A percentile compares a stretch with the other conserved stretches of the same genome.
Conservation (phyloP, 2,329 filamentous ascomycete genomes). For the Davidsoniella virescens region DNA sequence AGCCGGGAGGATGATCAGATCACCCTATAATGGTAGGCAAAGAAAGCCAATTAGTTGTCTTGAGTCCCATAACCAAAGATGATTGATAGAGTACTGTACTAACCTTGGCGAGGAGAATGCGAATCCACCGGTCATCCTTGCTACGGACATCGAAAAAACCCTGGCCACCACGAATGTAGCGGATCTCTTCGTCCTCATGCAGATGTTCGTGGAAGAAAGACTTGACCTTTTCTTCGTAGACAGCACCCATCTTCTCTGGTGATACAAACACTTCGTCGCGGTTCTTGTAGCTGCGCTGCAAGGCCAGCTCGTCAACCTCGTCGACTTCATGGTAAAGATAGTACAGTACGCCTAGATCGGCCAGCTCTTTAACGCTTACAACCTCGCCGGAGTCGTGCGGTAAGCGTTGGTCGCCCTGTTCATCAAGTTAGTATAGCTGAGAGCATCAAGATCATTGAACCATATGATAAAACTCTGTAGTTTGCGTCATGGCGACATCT, state of each 20-base stretch:
- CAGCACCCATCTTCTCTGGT: slow-evolving; percentile 64
- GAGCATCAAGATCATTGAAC: background rate
- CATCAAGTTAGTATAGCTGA: slow-evolving; percentile 9
- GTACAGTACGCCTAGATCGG: slow-evolving; percentile 66
- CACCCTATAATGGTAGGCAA: slow-evolving; percentile 28
- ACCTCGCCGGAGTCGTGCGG: slow-evolving; percentile 70
- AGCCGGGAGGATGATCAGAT: slow-evolving; percentile 82
- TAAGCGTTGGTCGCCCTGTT: slow-evolving; percentile 78
- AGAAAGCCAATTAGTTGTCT: background rate
- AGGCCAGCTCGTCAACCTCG: slow-evolving; percentile 58
- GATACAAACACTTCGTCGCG: slow-evolving; percentile 86
- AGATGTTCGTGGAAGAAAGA: slow-evolving; percentile 89
- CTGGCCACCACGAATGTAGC: slow-evolving; percentile 75
- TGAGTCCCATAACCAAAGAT: background rate
- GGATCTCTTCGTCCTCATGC: slow-evolving; percentile 96
- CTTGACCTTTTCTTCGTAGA: slow-evolving; percentile 89
- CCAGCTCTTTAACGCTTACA: slow-evolving; percentile 49
- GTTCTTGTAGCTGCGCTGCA: slow-evolving; percentile 73
- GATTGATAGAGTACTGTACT: slow-evolving; percentile 1
- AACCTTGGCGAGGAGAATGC: slow-evolving; percentile 67
- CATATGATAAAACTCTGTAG: background rate
- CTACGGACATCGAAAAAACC: slow-evolving; percentile 90
- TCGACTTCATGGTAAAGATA: slow-evolving; percentile 46
- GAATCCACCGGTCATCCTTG: slow-evolving; percentile 72
- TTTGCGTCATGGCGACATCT: background rate